Base-by-base conservation (phyloP, 1,139 yeast genomes). In the Scheffersomyces illinoinensis region DNA sequence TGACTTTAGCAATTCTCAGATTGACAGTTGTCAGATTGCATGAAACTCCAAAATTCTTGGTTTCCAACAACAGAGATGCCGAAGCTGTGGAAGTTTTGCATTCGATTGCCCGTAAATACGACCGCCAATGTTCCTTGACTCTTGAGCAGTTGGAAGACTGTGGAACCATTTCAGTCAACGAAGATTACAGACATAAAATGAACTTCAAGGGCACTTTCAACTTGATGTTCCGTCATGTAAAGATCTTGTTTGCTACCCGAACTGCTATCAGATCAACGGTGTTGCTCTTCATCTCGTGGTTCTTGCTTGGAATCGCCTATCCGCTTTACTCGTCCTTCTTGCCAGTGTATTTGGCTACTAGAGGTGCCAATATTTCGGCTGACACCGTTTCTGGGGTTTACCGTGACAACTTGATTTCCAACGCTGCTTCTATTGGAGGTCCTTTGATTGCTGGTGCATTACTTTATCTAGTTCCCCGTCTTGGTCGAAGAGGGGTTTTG, bases 401-500 rank as follows among this genome's bases (percentile, higher is more conserved):
- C 71, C 73, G 88, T 65, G 84, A 86, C 68, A 81, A 83, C 53
- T 72, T 83, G 55, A 76, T 87, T 56, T 81, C 82, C 54, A 83
- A 83, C 63, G 76, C 81, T 46, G 76, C 79, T 33, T 80, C 86
- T 49, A 83, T 84, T 49, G 80, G 82, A 57, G 91, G 90, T 10
- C 90, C 90, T 7, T 63, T 85, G 18, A 70, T 86, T 53, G 90
- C 85, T 5, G 87, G 84, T 54, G 72, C 62, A 4, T 60, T 70
- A 5, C 59, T 82, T 53, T 73, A 82, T 58, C 71, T 75, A 54
- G 67, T 83, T 60, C 87, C 85, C 2, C 66, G 66, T 21, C 62
- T 84, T 47, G 90, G 90, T 8, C 76, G 89, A 64, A 76, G 85
- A 63, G 89, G 88, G 5, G 78, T 86, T 3, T 74, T 86, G 79